Evolutionary conservation across 371 early-diverging fungal species (phyloP).

Genomic region (Phascolomyces articulosus): DNA sequence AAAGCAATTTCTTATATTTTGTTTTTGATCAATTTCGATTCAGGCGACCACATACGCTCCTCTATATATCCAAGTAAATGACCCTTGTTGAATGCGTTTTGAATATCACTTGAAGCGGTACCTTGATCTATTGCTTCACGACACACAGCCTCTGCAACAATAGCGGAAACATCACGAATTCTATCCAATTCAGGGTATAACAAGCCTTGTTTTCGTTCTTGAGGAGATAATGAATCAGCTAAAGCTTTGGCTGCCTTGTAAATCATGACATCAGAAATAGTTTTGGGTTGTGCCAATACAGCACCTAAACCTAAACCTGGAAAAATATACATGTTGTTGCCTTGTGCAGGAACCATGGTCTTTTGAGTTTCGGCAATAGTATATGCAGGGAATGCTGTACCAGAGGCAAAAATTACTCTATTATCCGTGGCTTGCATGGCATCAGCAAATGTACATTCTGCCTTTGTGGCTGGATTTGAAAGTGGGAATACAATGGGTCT

Average conservation of each 20-base stretch:
- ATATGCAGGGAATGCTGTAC: constrained; percentile 89
- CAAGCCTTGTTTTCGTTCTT: constrained; percentile 67
- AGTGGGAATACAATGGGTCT: constrained; percentile 93
- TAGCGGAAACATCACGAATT: constrained; percentile 79
- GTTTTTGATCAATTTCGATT: neutral
- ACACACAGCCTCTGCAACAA: constrained; percentile 79
- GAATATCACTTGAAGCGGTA: constrained; percentile 35
- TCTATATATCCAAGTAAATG: constrained; percentile 33
- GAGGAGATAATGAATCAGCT: constrained; percentile 68
- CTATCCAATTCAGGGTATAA: constrained; percentile 84
- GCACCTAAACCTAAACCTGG: constrained; percentile 91
- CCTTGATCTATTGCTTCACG: constrained; percentile 65
- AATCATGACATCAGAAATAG: constrained; percentile 81
- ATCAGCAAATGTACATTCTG: constrained; percentile 91
- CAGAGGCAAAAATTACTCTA: constrained; percentile 93
- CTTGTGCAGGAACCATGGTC: constrained; percentile 52
- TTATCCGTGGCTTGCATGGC: constrained; percentile 84
- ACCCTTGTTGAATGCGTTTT: constrained; percentile 12
- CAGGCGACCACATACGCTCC: constrained; percentile 53
- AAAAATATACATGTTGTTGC: constrained; percentile 93
- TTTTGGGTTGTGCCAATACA: constrained; percentile 64
- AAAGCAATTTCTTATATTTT: neutral
- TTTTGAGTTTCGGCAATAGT: constrained; percentile 68
- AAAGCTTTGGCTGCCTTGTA: constrained; percentile 80
- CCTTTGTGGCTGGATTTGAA: constrained; percentile 86